Percentiles rank a stretch among this genome's conserved stretches.
Conservation (phyloP, 768 basidiomycete species). For the Galerina sulciceps region DNA sequence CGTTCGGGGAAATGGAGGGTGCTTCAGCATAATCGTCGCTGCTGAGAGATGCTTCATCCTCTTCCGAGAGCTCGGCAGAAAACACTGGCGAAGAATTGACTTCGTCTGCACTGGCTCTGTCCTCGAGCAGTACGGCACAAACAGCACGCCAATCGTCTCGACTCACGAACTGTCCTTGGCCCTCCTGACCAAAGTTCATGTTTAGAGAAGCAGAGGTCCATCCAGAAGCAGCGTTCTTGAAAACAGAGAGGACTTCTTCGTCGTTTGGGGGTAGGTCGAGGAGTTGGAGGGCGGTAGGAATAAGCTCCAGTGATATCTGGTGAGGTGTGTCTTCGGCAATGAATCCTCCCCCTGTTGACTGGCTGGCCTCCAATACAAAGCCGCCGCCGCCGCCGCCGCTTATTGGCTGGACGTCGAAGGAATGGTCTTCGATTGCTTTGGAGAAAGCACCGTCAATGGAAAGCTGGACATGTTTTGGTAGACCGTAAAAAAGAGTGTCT, state of each 20-base stretch:
- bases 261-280: conserved; percentile 76
- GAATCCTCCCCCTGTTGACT: conserved; percentile 34
- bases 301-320: conserved; percentile 55
- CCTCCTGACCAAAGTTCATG: background rate
- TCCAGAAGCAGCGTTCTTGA: conserved; percentile 75
- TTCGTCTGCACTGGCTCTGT: conserved; percentile 32
- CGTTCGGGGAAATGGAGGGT: conserved; percentile 16
- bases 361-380: conserved; percentile 32
- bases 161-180: conserved; percentile 46
- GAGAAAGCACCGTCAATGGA: conserved; percentile 61
- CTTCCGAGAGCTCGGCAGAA: background rate
- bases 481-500: conserved; percentile 36
- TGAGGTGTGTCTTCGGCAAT: background rate
- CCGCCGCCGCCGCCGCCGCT: conserved; percentile 27
- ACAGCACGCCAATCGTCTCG: conserved; percentile 81
- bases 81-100: conserved; percentile 11
- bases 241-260: conserved; percentile 70
- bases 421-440: conserved; percentile 7
- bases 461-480: conserved; percentile 44
- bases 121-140: conserved; percentile 73
- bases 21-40: conserved; percentile 27
- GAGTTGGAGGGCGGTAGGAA: conserved; percentile 64
- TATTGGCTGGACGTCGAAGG: background rate
- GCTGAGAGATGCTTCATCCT: conserved; percentile 27
- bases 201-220: conserved; percentile 48